A percentile compares a stretch with the other conserved stretches of the same genome.
Evolutionary conservation across 2,329 filamentous ascomycete species (phyloP).

Genomic region (Chaetomium sp.): DNA sequence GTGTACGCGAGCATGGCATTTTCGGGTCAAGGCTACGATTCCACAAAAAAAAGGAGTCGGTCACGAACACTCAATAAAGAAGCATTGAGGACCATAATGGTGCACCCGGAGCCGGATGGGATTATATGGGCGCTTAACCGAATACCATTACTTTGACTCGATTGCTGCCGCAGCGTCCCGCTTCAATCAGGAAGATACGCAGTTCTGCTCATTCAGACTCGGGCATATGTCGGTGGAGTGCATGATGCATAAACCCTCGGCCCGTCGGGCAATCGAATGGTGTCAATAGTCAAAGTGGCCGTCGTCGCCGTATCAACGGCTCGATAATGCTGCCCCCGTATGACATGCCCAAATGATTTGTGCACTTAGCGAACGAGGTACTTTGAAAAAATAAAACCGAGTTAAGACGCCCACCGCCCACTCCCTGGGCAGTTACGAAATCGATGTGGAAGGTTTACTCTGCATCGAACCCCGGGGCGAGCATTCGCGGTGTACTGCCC

Average conservation of each 20-base stretch:
- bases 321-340: too few relatives aligned
- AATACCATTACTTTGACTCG: constrained; percentile 19
- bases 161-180: constrained; percentile 12
- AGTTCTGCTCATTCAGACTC: constrained; percentile 7
- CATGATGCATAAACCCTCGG: neutral
- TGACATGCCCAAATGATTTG: too few relatives aligned
- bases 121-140: constrained; percentile 17
- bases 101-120: constrained; percentile 18
- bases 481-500: too few relatives aligned
- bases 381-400: too few relatives aligned
- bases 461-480: too few relatives aligned
- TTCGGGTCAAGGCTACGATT: constrained; percentile 32
- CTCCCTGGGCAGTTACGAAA: too few relatives aligned
- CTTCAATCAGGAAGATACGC: constrained; percentile 17
- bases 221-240: constrained; percentile 2
- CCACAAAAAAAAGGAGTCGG: constrained; percentile 26
- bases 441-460: too few relatives aligned
- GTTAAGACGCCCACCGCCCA: too few relatives aligned
- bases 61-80: constrained; percentile 28
- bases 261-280: too few relatives aligned
- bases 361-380: too few relatives aligned
- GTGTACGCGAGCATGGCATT: constrained; percentile 35
- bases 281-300: too few relatives aligned
- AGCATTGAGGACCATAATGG: constrained; percentile 24
- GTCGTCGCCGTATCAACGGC: too few relatives aligned